Evolutionary conservation across 345 rosid species (phyloP).

Genomic region (Excoecaria cochinchinensis): DNA sequence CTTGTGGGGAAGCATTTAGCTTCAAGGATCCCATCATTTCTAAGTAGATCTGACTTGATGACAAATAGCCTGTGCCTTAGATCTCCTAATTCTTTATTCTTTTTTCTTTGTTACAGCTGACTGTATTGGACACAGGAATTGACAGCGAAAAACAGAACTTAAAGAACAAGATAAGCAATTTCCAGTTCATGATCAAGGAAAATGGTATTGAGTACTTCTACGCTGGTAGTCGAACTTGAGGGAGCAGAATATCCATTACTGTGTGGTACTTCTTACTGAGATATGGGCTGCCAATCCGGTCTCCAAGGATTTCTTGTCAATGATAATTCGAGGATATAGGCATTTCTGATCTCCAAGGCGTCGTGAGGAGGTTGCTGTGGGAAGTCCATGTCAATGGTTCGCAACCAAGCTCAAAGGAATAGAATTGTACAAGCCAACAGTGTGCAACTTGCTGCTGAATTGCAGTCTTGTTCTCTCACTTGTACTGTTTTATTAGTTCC

Average conservation of each 20-base stretch:
- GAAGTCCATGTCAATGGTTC: too few species aligned
- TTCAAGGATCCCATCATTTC: not conserved
- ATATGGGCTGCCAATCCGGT: not conserved
- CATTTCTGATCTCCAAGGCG: too few species aligned
- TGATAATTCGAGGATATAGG: not conserved
- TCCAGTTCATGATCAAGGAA: conserved; percentile 81
- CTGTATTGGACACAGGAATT: conserved; percentile 51
- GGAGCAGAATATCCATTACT: not conserved
- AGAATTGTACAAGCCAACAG: too few species aligned
- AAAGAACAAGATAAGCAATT: conserved; percentile 57
- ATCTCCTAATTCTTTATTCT: not conserved
- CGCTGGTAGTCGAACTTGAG: conserved; percentile 57
- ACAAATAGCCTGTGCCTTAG: not conserved
- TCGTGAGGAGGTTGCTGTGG: too few species aligned
- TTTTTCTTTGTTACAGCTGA: conserved; percentile 48
- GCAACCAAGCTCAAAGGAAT: too few species aligned
- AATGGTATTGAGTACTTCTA: conserved; percentile 70
- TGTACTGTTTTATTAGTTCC: not conserved
- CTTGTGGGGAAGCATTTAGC: not conserved
- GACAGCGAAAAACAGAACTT: conserved; percentile 28
- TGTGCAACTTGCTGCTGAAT: too few species aligned
- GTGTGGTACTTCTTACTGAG: not conserved
- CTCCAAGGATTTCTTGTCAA: not conserved
- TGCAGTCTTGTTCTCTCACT: not conserved
- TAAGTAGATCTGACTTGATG: not conserved